These are phyloP conservation scores for Calonectria hongkongensis DNA, from an alignment of 2,329 filamentous ascomycete species.

Conservation along the genomic window DNA sequence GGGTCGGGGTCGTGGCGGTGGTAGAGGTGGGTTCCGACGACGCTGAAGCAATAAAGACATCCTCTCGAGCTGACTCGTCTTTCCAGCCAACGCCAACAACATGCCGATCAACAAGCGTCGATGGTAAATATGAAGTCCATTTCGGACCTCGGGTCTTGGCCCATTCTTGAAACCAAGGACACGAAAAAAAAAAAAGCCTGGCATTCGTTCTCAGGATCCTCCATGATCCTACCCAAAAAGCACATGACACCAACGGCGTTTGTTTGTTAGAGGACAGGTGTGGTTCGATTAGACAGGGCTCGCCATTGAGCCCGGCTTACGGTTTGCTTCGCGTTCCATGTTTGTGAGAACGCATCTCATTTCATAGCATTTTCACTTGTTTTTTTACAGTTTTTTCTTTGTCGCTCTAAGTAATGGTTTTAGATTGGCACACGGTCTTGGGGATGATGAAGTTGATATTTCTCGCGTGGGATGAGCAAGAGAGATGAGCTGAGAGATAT, in stretches of 20 bases:
- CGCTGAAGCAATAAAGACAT: conserved; percentile 57
- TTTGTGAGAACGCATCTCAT: conserved; percentile 44
- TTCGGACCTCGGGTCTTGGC: conserved; percentile 35
- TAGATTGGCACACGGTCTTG: conserved; percentile 51
- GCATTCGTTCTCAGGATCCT: conserved; percentile 44
- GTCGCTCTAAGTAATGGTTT: conserved; percentile 55
- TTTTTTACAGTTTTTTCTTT: conserved; percentile 41
- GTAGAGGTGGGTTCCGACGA: conserved; percentile 69
- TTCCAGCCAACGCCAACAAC: conserved; percentile 69
- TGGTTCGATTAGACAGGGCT: conserved; percentile 56
- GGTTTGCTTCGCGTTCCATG: conserved; percentile 50
- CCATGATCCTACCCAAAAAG: conserved; percentile 46
- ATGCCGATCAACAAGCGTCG: conserved; percentile 70
- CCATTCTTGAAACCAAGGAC: conserved; percentile 41
- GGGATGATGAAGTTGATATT: conserved; percentile 34
- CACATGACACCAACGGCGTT: conserved; percentile 56
- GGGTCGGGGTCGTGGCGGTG: conserved; percentile 77
- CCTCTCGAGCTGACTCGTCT: conserved; percentile 60
- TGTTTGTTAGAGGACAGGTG: conserved; percentile 55
- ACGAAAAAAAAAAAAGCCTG: conserved; percentile 37
- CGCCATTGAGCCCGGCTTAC: conserved; percentile 51
- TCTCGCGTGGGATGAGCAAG: conserved; percentile 31
- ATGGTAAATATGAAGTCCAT: conserved; percentile 64
- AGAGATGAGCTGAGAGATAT: conserved; percentile 16
- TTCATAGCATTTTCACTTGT: conserved; percentile 41